Conservation (phyloP, 768 basidiomycete genomes). For the Suillus brevipes region DNA sequence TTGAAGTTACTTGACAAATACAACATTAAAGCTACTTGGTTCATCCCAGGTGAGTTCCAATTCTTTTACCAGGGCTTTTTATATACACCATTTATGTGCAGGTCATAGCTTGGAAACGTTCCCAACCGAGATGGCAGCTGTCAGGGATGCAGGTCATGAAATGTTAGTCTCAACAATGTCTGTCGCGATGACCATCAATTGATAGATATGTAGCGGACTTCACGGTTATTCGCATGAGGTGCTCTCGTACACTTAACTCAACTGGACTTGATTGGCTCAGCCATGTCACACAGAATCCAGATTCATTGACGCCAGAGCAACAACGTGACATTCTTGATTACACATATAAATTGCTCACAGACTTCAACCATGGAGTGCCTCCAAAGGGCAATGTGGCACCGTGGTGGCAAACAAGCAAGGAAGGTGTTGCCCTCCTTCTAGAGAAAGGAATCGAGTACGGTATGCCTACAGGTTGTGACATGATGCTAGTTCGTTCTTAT, state of each 20-base stretch:
- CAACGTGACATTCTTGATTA: conserved; percentile 67
- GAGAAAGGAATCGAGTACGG: conserved; percentile 74
- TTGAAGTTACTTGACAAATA: conserved; percentile 70
- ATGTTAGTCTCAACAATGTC: conserved; percentile 36
- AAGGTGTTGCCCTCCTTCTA: conserved; percentile 62
- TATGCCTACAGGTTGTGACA: conserved; percentile 20
- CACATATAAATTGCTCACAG: conserved; percentile 58
- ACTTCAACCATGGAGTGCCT: conserved; percentile 56
- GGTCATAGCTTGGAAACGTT: conserved; percentile 73
- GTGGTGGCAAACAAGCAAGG: conserved; percentile 75
- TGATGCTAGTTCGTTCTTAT: conserved; percentile 10
- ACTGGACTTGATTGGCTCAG: conserved; percentile 1
- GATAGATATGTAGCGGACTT: conserved; percentile 41
- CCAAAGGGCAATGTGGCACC: conserved; percentile 66
- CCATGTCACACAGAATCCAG: conserved; percentile 47
- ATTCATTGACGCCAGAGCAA: conserved; percentile 56
- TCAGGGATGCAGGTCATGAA: conserved; percentile 70
- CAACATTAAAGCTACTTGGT: conserved; percentile 65
- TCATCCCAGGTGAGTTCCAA: conserved; percentile 55
- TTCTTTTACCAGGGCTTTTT: background rate
- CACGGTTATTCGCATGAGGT: conserved; percentile 71
- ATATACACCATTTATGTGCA: conserved; percentile 16
- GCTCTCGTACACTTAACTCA: background rate
- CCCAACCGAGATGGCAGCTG: conserved; percentile 61
- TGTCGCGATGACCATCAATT: background rate